Percentiles rank a stretch among this genome's conserved stretches.
Conservation (phyloP, 495 filamentous ascomycete species). For the Penicillium odoratum region DNA sequence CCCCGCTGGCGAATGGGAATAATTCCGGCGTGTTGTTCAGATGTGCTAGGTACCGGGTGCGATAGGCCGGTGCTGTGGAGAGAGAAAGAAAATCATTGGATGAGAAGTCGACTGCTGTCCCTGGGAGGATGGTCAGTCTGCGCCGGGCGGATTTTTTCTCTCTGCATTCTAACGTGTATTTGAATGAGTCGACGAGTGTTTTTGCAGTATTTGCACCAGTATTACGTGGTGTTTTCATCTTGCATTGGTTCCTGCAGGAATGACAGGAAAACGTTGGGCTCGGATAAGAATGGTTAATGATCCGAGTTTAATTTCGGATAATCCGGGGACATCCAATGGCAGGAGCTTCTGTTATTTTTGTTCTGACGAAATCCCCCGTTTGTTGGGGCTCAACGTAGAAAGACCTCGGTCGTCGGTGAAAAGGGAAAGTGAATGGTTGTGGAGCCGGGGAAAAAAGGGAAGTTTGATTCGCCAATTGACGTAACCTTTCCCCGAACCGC, state of each 20-base stretch:
- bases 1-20: conserved; percentile 42
- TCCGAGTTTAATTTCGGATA: too few relatives aligned
- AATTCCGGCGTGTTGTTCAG: conserved; percentile 32
- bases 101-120: conserved; percentile 42
- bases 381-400: conserved; percentile 23
- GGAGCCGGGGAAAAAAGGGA: conserved; percentile 7
- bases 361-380: neutral
- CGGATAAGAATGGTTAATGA: conserved; percentile 7
- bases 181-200: conserved; percentile 39
- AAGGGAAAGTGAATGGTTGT: conserved; percentile 6
- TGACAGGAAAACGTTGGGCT: neutral
- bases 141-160: conserved; percentile 49
- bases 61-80: conserved; percentile 35
- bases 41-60: conserved; percentile 30
- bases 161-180: conserved; percentile 37
- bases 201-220: conserved; percentile 2
- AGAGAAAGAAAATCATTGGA: conserved; percentile 51
- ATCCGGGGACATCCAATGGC: neutral
- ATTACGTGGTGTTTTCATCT: neutral
- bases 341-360: neutral
- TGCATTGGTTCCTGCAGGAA: neutral
- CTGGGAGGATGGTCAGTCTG: conserved; percentile 37
- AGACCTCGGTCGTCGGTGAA: conserved; percentile 31
- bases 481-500: conserved; percentile 16
- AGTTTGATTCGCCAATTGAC: conserved; percentile 19